These are phyloP conservation scores for Neurospora pannonica DNA, from an alignment of 495 filamentous ascomycete species.

Conservation along the genomic window DNA sequence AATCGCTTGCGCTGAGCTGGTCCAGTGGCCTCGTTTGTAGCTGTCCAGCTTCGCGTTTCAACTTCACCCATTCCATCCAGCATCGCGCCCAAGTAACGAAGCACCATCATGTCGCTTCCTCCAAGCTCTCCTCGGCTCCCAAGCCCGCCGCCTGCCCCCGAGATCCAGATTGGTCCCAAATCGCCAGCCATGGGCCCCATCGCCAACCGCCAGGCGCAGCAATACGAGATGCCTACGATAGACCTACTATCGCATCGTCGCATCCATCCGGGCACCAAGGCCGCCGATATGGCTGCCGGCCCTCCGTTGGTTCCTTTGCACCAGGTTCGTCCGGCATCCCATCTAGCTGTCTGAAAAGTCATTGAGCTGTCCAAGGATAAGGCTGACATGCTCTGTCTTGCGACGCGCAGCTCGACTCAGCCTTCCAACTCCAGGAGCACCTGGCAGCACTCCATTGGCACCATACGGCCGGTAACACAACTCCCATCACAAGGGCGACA, in stretches of 20 bases:
- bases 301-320: conserved; percentile 76
- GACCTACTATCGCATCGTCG: conserved; percentile 57
- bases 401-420: conserved; percentile 65
- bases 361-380: not conserved
- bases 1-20: not conserved
- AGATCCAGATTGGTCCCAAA: conserved; percentile 80
- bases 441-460: conserved; percentile 81
- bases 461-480: conserved; percentile 56
- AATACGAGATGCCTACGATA: conserved; percentile 46
- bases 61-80: not conserved
- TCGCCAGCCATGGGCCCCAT: conserved; percentile 59
- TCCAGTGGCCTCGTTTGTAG: not conserved
- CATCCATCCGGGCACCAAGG: conserved; percentile 86
- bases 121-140: conserved; percentile 79
- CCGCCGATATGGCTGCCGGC: conserved; percentile 82
- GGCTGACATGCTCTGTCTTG: not conserved
- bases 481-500: conserved; percentile 62
- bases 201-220: conserved; percentile 42
- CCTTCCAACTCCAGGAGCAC: conserved; percentile 98
- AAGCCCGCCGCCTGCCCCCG: conserved; percentile 79
- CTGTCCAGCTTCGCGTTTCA: not conserved
- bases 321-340: conserved; percentile 47
- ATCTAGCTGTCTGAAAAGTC: conserved; percentile 1
- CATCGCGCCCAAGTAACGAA: not conserved
- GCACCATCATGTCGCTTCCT: conserved; percentile 45